Conservation (phyloP, 805 yeast genomes). For the Saturnispora zaruensis region DNA sequence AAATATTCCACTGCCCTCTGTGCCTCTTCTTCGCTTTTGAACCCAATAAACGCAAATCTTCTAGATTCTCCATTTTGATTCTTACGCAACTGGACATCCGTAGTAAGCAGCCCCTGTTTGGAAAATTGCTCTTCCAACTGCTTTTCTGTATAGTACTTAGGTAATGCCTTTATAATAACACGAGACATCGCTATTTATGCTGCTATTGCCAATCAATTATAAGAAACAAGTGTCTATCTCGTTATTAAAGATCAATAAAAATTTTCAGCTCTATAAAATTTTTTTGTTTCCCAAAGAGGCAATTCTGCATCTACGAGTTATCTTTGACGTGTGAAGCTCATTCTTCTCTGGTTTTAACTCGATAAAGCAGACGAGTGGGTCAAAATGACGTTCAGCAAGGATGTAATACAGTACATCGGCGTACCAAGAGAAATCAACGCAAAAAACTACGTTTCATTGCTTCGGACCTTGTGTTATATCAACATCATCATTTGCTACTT, state of each 20-base stretch:
- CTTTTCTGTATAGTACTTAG: constrained; percentile 67
- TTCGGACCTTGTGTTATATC: not conserved
- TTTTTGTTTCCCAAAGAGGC: not conserved
- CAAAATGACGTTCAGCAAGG: not conserved
- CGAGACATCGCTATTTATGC: constrained; percentile 53
- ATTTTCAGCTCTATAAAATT: not conserved
- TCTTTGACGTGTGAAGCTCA: not conserved
- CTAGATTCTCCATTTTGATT: constrained; percentile 81
- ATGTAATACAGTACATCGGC: not conserved
- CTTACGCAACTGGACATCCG: constrained; percentile 82
- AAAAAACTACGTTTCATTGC: not conserved
- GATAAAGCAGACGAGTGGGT: not conserved
- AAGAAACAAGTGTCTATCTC: not conserved
- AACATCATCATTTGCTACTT: not conserved
- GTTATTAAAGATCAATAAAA: not conserved
- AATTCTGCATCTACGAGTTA: not conserved
- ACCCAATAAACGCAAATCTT: constrained; percentile 90
- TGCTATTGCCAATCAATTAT: not conserved
- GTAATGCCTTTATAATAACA: constrained; percentile 84
- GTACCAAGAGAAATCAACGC: not conserved
- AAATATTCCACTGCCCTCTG: constrained; percentile 67
- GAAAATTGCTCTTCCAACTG: constrained; percentile 59
- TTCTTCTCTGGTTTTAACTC: not conserved
- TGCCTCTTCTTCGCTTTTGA: constrained; percentile 65
- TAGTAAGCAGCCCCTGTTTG: constrained; percentile 38